A percentile compares a stretch with the other conserved stretches of the same genome.
phyloP scores from a whole-genome alignment of 2,329 filamentous ascomycete species.

The Pezicula rhizophila region DNA sequence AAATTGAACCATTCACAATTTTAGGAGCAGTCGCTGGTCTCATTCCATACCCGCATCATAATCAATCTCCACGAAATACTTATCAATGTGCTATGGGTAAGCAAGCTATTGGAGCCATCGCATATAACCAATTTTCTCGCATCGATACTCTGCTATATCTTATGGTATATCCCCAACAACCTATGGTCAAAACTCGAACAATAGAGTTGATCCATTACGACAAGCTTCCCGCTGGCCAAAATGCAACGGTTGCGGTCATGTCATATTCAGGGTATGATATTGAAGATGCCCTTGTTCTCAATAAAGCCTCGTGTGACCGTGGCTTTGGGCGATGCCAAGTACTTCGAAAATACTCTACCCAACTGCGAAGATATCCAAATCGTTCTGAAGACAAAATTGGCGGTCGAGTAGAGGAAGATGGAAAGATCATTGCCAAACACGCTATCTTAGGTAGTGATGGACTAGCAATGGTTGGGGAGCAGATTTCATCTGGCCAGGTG shows the following conservation, averaged over 20 bases:
- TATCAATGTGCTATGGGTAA: slow-evolving; percentile 99
- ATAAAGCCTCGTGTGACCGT: slow-evolving; percentile 91
- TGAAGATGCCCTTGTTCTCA: slow-evolving; percentile 92
- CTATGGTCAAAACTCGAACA: slow-evolving; percentile 94
- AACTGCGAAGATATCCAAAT: slow-evolving; percentile 85
- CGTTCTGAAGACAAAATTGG: slow-evolving; percentile 63
- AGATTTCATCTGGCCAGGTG: slow-evolving; percentile 71
- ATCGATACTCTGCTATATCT: slow-evolving; percentile 96
- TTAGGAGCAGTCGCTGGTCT: slow-evolving; percentile 91
- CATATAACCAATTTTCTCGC: slow-evolving; percentile 94
- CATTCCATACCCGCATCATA: slow-evolving; percentile 97
- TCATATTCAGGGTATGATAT: slow-evolving; percentile 99
- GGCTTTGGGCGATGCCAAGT: slow-evolving; percentile 97
- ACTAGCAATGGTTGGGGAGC: slow-evolving; percentile 77
- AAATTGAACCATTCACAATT: slow-evolving; percentile 97
- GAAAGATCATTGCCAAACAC: slow-evolving; percentile 61
- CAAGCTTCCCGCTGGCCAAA: slow-evolving; percentile 93
- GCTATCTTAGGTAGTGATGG: slow-evolving; percentile 77
- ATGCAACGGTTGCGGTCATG: slow-evolving; percentile 97
- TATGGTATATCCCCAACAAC: slow-evolving; percentile 94
- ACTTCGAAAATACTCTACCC: slow-evolving; percentile 88
- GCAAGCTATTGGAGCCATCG: slow-evolving; percentile 97
- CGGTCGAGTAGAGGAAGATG: slow-evolving; percentile 49
- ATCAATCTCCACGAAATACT: slow-evolving; percentile 96
- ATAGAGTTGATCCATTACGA: slow-evolving; percentile 97